phyloP scores from a whole-genome alignment of 2,329 filamentous ascomycete genomes.

The Hypoxylon rubiginosum region DNA sequence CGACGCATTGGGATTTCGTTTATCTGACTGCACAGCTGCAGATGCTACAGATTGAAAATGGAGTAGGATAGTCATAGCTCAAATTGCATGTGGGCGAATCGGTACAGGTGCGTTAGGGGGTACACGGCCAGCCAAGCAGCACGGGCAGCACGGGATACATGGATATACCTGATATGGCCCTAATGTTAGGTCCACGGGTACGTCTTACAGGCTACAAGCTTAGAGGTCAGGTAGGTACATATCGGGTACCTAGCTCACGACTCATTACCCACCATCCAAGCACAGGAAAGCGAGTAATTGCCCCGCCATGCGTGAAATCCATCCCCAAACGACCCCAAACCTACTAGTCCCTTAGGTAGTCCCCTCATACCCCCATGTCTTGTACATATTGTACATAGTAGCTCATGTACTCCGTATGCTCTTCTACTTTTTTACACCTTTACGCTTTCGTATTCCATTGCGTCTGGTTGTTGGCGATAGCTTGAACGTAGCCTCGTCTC shows the following conservation, averaged over 20 bases:
- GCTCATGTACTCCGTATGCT: constrained; percentile 1
- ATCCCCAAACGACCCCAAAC: background rate
- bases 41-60: too few relatives aligned
- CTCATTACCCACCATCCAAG: background rate
- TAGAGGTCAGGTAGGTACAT: too few relatives aligned
- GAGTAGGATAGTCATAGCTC: background rate
- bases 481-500: constrained; percentile 15
- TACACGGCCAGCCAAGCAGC: too few relatives aligned
- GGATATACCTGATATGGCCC: too few relatives aligned
- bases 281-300: background rate
- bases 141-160: too few relatives aligned
- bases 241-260: too few relatives aligned
- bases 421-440: background rate
- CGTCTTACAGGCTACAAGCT: background rate
- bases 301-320: background rate
- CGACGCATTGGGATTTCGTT: constrained; percentile 24
- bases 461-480: background rate
- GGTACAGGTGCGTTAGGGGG: background rate
- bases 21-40: background rate
- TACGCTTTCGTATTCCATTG: background rate
- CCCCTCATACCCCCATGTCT: too few relatives aligned
- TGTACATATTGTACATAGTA: background rate
- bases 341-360: background rate
- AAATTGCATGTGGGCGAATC: too few relatives aligned
- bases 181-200: background rate